Percentiles rank a stretch among this genome's conserved stretches.
These are phyloP conservation scores for Alternaria burnsii DNA, from an alignment of 2,329 filamentous ascomycete species.

Conservation along the genomic window DNA sequence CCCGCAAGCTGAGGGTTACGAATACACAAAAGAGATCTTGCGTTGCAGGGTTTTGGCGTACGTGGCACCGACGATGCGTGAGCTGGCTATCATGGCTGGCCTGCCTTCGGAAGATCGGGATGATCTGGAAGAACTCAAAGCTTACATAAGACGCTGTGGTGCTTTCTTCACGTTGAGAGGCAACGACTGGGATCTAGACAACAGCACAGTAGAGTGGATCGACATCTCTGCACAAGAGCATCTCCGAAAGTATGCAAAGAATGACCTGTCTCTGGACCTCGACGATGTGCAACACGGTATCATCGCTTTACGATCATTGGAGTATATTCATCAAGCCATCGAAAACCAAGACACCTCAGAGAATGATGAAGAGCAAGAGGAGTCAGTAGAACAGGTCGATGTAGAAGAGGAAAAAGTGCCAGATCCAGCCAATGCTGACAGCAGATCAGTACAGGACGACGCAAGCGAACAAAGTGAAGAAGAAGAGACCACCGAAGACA, in stretches of 20 bases:
- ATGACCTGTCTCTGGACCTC: slow-evolving; percentile 27
- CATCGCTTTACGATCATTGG: slow-evolving; percentile 33
- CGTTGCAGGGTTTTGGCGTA: slow-evolving; percentile 27
- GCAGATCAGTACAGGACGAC: background rate
- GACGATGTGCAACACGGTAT: slow-evolving; percentile 34
- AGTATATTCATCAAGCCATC: slow-evolving; percentile 25
- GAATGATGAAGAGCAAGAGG: background rate
- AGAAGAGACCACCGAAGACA: background rate
- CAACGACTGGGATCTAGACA: slow-evolving; percentile 27
- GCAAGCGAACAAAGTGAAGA: background rate
- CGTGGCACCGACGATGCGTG: slow-evolving; percentile 32
- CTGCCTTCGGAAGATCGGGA: slow-evolving; percentile 25
- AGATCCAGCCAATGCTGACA: background rate
- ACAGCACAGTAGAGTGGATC: slow-evolving; percentile 34
- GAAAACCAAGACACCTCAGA: slow-evolving; percentile 1
- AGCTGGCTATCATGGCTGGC: slow-evolving; percentile 34
- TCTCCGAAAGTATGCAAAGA: slow-evolving; percentile 28
- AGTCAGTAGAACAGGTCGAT: background rate
- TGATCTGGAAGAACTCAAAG: slow-evolving; percentile 25
- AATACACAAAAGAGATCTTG: slow-evolving; percentile 38
- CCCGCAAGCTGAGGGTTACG: slow-evolving; percentile 23
- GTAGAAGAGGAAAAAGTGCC: background rate
- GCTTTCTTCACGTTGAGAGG: slow-evolving; percentile 31
- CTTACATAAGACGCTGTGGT: slow-evolving; percentile 31
- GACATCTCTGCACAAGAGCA: slow-evolving; percentile 31